Evolutionary conservation across 2,329 filamentous ascomycete genomes (phyloP).

Genomic region (Neoscytalidium dimidiatum): DNA sequence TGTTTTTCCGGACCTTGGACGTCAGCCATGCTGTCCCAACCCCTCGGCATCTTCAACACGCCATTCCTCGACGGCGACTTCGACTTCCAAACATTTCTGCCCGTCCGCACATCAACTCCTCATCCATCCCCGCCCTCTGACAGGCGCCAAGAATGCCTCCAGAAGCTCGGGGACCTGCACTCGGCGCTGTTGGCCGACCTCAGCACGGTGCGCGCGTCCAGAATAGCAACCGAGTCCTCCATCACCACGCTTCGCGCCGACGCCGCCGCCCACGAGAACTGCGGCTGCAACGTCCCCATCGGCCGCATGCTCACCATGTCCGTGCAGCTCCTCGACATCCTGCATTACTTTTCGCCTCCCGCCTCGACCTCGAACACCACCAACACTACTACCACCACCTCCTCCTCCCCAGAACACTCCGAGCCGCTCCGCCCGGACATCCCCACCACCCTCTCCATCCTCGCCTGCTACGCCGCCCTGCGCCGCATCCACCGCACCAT

Average conservation of each 20-base stretch:
- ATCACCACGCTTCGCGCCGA: not conserved
- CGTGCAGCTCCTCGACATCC: not conserved
- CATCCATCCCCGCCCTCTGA: not conserved
- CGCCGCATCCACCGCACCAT: not conserved
- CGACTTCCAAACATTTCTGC: not conserved
- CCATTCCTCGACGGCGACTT: too few relatives aligned
- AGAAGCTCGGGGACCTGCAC: not conserved
- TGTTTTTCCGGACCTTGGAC: not conserved
- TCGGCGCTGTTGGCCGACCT: not conserved
- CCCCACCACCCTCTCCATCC: not conserved
- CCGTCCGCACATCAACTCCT: not conserved
- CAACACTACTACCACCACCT: not conserved
- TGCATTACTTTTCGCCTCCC: not conserved
- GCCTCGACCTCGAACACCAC: not conserved
- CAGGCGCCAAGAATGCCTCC: not conserved
- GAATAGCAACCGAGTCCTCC: not conserved
- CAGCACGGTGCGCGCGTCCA: not conserved
- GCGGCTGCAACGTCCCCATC: not conserved
- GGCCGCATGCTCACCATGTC: not conserved
- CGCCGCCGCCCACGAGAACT: not conserved
- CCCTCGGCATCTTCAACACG: too few relatives aligned
- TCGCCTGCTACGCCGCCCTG: not conserved
- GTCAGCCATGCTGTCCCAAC: not conserved
- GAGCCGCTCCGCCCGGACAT: not conserved
- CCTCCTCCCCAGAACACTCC: not conserved